Base-by-base conservation (phyloP, 106 monocot species). In the Iris macrosiphon region DNA sequence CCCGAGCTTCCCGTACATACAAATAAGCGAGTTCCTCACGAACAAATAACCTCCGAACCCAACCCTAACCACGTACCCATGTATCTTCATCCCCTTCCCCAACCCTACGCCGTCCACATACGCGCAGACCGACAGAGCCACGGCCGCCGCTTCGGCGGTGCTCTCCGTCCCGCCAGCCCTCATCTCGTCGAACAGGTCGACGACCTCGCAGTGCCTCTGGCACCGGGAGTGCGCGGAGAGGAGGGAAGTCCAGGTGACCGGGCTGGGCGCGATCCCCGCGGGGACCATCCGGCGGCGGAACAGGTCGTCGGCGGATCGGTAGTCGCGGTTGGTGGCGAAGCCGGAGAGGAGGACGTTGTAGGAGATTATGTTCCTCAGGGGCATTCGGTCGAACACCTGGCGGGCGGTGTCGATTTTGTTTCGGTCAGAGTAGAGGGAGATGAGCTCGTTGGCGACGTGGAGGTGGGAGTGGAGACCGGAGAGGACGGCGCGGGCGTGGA, bases 161-260 rank as follows among this genome's bases (percentile, higher is more conserved):
- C 70, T 55, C 9, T 25, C 19, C 4, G 41, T 43, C 2, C 75
- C 72, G 4, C 52, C 33, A 0, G 25, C 4, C 52, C 65, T 68
- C 88, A 82, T 88, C 40, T 74, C 69, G 19, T 48, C 45, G 17
- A 82, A 88, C 50, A 76, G 11, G 0, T 12, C 9, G 0, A 78
- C 3, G 2, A 88, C 82, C 11, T 69, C 56, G 3, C 0, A 25
- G 6, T 76, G 57, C 50, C 39, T 14, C 31, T 52, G 50, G 57
- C 82, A 69, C 28, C 63, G 60, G 1, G 75, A 75, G 23, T 88
- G 69, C 1, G 72, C 82, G 0, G 82, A 88, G 34, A 82, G 23
- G 23, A 88, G 40, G 2, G 79, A 69, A 47, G 82, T 88, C 88
- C 88, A 88, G 4, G 88, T 79, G 3, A 88, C 82, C 1, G 65